Evolutionary conservation across 2,329 filamentous ascomycete genomes (phyloP).

Genomic region (Graphiopsis chlorocephala): DNA sequence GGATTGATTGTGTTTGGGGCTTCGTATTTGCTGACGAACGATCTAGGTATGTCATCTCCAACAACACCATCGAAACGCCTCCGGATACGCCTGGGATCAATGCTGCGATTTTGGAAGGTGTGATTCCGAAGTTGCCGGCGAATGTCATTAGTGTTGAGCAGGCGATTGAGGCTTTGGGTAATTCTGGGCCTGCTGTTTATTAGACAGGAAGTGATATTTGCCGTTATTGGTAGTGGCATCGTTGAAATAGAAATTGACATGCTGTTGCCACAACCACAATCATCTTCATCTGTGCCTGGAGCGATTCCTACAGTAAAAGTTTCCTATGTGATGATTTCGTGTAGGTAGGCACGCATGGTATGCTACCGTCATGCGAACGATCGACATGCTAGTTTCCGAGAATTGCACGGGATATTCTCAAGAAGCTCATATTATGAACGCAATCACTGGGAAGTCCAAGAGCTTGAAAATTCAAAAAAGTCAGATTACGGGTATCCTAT

Average conservation of each 20-base stretch:
- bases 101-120: constrained; percentile 29
- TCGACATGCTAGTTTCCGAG: no score
- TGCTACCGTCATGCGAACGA: no score
- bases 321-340: no score
- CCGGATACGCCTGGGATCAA: constrained; percentile 28
- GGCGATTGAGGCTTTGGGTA: constrained; percentile 29
- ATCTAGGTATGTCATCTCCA: constrained; percentile 30
- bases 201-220: constrained; percentile 10
- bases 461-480: background rate
- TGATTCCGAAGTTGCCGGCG: constrained; percentile 32
- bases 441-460: background rate
- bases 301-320: no score
- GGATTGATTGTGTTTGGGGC: background rate
- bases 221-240: background rate
- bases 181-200: constrained; percentile 28
- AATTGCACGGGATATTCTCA: no score
- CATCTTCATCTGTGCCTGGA: no score
- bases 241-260: background rate
- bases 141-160: constrained; percentile 34
- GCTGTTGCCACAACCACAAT: background rate
- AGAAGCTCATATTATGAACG: no score
- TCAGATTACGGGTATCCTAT: background rate
- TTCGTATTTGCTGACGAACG: background rate
- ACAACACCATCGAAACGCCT: constrained; percentile 33
- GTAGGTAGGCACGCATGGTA: no score